phyloP scores from a whole-genome alignment of 2,329 filamentous ascomycete genomes.

The Arthroderma uncinatum region DNA sequence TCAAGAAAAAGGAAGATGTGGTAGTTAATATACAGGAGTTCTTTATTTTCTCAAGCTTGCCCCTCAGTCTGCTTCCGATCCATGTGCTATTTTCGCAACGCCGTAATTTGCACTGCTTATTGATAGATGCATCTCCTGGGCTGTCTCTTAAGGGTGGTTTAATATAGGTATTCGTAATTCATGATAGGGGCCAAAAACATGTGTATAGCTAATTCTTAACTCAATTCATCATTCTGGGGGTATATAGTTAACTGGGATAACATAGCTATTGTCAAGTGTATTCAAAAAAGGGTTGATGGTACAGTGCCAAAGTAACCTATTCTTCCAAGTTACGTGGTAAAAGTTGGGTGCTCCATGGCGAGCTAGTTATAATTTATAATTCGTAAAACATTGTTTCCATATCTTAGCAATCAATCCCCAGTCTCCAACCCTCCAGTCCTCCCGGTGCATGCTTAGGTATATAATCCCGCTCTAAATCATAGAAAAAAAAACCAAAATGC shows the following conservation, averaged over 20 bases:
- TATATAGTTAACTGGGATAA: background rate
- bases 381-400: background rate
- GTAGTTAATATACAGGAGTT: conserved; percentile 5
- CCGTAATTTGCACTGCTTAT: background rate
- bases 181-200: background rate
- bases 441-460: background rate
- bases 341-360: too few relatives aligned
- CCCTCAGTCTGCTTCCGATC: too few relatives aligned
- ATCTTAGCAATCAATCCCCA: background rate
- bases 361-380: too few relatives aligned
- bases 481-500: background rate
- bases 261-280: background rate
- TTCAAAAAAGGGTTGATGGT: background rate
- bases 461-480: background rate
- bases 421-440: background rate
- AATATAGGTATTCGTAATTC: background rate
- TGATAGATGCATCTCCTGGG: background rate
- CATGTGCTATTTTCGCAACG: too few relatives aligned
- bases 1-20: background rate
- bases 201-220: background rate
- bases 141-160: background rate
- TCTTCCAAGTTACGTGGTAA: background rate
- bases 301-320: background rate
- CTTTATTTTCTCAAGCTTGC: background rate
- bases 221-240: background rate